phyloP scores from a whole-genome alignment of 1,139 yeast species.

The Diutina siamensis region DNA sequence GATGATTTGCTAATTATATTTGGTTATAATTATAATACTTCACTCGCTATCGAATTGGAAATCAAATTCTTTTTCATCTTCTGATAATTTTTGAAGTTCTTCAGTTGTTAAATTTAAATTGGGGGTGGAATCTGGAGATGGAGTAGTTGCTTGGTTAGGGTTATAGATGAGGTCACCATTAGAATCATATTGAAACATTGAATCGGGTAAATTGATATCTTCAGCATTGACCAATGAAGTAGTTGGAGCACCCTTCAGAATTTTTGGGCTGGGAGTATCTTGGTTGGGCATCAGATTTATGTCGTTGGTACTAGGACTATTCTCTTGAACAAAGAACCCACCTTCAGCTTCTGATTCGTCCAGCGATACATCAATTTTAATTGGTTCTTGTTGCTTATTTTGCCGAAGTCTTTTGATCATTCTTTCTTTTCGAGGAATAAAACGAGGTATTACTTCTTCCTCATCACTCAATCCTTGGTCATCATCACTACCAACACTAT shows the following conservation, averaged over 20 bases:
- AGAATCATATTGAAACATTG: slow-evolving; percentile 11
- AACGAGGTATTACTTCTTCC: slow-evolving; percentile 4
- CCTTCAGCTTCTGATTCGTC: no score
- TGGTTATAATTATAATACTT: not conserved
- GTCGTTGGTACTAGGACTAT: no score
- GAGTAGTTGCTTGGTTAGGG: no score
- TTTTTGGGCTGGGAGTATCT: no score
- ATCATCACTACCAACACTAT: slow-evolving; percentile 10
- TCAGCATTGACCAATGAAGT: no score
- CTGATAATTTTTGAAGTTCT: slow-evolving; percentile 8
- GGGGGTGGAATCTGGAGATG: not conserved
- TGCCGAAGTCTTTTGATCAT: slow-evolving; percentile 7
- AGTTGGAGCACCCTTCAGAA: no score
- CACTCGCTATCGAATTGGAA: slow-evolving; percentile 16
- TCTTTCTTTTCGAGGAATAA: slow-evolving; percentile 8
- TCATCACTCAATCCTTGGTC: slow-evolving; percentile 2
- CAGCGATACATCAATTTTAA: not conserved
- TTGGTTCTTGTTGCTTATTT: not conserved
- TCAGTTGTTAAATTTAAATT: slow-evolving; percentile 8
- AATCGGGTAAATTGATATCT: slow-evolving; percentile 11
- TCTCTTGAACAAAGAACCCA: no score
- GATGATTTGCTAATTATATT: no score
- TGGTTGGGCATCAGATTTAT: no score
- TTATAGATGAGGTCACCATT: slow-evolving; percentile 16
- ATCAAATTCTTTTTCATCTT: slow-evolving; percentile 19